phyloP scores from a whole-genome alignment of 2,329 filamentous ascomycete genomes.

The Dendrostoma leiphaemia region DNA sequence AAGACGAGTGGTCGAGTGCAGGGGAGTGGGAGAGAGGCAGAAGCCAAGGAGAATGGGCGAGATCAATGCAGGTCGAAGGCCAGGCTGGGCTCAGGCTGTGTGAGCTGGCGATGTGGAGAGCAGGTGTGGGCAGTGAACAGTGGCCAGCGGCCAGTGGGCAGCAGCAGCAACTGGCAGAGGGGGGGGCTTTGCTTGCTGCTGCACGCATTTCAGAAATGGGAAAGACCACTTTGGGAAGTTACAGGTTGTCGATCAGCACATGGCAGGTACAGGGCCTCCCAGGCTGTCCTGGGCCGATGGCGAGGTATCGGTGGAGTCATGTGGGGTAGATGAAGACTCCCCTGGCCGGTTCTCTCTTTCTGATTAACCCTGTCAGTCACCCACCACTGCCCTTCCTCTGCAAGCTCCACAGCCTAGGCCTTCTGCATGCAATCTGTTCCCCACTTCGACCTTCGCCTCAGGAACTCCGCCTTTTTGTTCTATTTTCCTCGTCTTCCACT shows the following conservation, averaged over 20 bases:
- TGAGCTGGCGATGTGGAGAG: slow-evolving; percentile 9
- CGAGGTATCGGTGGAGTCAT: background rate
- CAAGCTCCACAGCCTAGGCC: no score
- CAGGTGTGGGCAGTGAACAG: background rate
- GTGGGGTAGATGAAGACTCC: background rate
- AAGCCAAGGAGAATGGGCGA: background rate
- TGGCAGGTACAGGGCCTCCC: background rate
- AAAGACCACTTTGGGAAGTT: background rate
- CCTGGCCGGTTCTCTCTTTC: background rate
- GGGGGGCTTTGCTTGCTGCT: slow-evolving; percentile 3
- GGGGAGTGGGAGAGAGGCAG: background rate
- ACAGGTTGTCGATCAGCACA: background rate
- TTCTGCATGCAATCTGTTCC: background rate
- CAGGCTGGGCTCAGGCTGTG: background rate
- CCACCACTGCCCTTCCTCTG: no score
- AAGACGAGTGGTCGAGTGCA: background rate
- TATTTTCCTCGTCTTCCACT: background rate
- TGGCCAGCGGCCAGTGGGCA: background rate
- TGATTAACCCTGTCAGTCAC: no score
- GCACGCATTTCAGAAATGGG: slow-evolving; percentile 12
- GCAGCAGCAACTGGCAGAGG: background rate
- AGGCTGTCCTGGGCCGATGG: background rate
- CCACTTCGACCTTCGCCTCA: background rate
- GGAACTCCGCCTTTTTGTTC: background rate
- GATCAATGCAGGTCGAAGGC: background rate